A percentile compares a stretch with the other conserved stretches of the same genome.
These are phyloP conservation scores for Biancaea sappan DNA, from an alignment of 306 rosid species.

Conservation along the genomic window DNA sequence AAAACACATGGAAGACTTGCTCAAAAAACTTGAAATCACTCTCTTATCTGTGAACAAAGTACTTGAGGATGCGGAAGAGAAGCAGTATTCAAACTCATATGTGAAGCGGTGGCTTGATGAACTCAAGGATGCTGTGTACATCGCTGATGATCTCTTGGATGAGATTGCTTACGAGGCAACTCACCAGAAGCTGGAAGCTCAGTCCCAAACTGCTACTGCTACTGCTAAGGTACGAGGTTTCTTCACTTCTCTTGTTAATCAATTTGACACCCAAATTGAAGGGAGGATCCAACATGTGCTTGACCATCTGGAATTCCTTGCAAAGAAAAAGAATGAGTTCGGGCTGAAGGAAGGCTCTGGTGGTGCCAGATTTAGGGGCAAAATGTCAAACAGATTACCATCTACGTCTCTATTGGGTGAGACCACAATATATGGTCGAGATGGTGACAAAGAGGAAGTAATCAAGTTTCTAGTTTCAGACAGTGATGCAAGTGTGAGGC, in stretches of 20 bases:
- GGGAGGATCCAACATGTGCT: constrained; percentile 15
- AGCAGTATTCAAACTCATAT: constrained; percentile 6
- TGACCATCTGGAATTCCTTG: constrained; percentile 25
- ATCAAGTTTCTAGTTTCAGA: constrained; percentile 10
- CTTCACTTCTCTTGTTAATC: background rate
- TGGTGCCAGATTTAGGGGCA: too few species aligned
- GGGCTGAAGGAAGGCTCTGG: constrained; percentile 27
- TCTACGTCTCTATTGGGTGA: too few species aligned
- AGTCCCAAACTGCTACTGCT: too few species aligned
- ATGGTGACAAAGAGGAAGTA: constrained; percentile 29
- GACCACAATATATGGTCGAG: too few species aligned
- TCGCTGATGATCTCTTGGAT: constrained; percentile 36
- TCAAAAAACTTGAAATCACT: constrained; percentile 3
- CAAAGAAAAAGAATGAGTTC: constrained; percentile 25
- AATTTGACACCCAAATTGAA: background rate
- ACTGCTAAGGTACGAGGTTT: too few species aligned
- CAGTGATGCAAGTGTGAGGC: background rate
- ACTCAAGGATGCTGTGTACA: constrained; percentile 21
- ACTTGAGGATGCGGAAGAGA: constrained; percentile 48
- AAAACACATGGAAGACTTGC: background rate
- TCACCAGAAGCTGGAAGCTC: background rate
- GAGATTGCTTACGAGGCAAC: constrained; percentile 34
- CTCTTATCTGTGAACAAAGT: too few species aligned
- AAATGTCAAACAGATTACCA: too few species aligned
- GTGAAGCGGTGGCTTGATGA: constrained; percentile 39